Evolutionary conservation across 805 yeast species (phyloP).

Genomic region (Candida adriatica): DNA sequence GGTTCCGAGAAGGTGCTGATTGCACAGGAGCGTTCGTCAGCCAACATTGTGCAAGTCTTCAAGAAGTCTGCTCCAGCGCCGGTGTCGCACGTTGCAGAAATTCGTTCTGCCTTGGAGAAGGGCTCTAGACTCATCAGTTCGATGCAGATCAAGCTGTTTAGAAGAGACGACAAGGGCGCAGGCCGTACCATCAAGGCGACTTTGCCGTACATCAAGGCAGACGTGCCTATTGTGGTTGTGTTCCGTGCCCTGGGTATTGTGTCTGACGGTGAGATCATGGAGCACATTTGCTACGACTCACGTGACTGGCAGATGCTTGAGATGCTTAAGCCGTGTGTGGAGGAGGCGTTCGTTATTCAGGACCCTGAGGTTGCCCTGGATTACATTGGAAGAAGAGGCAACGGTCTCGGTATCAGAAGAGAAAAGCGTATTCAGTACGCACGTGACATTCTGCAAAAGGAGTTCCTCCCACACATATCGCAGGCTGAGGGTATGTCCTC

Average conservation of each 20-base stretch:
- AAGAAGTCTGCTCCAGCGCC: slow-evolving; percentile 97
- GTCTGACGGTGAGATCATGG: slow-evolving; percentile 97
- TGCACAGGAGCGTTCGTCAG: slow-evolving; percentile 98
- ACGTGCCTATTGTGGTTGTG: slow-evolving; percentile 93
- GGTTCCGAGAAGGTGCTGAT: slow-evolving; percentile 97
- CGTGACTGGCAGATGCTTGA: slow-evolving; percentile 99
- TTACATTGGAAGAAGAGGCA: slow-evolving; percentile 97
- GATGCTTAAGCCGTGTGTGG: slow-evolving; percentile 98
- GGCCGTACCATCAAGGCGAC: slow-evolving; percentile 92
- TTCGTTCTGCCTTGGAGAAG: slow-evolving; percentile 92
- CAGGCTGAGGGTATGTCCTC: slow-evolving; percentile 97
- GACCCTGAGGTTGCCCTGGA: slow-evolving; percentile 97
- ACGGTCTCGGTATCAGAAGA: slow-evolving; percentile 90
- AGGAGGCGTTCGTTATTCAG: slow-evolving; percentile 97
- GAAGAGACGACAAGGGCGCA: slow-evolving; percentile 68
- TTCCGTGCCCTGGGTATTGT: slow-evolving; percentile 98
- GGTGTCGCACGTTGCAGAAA: slow-evolving; percentile 91
- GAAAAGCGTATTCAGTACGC: slow-evolving; percentile 99
- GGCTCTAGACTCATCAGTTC: slow-evolving; percentile 93
- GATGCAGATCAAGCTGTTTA: slow-evolving; percentile 87
- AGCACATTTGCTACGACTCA: slow-evolving; percentile 96
- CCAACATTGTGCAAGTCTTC: slow-evolving; percentile 97
- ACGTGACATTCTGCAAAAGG: slow-evolving; percentile 92
- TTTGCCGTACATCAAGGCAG: slow-evolving; percentile 92
- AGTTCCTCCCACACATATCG: slow-evolving; percentile 93